Evolutionary conservation across 1,139 yeast species (phyloP).

Genomic region (Kluyveromyces sp.): DNA sequence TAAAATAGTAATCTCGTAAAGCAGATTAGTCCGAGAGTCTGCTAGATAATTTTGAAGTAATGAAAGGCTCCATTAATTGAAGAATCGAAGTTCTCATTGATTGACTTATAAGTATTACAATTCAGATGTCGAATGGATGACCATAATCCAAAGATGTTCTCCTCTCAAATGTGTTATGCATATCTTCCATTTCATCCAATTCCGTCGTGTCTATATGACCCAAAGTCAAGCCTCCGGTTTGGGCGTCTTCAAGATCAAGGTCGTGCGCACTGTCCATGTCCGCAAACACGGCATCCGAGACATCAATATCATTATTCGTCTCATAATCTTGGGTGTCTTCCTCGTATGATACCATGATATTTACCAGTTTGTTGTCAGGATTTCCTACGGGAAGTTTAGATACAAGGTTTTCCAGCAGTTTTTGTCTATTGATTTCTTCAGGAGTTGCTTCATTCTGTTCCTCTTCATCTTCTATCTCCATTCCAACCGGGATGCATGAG

Average conservation of each 20-base stretch:
- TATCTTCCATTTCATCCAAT: slow-evolving; percentile 27
- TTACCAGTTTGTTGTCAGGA: slow-evolving; percentile 23
- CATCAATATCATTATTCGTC: background rate
- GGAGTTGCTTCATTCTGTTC: slow-evolving; percentile 8
- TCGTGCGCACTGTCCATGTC: slow-evolving; percentile 9
- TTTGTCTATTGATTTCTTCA: slow-evolving; percentile 5
- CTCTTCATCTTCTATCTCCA: slow-evolving; percentile 6
- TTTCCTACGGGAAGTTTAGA: slow-evolving; percentile 24
- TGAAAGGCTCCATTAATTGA: background rate
- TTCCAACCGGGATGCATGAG: slow-evolving; percentile 13
- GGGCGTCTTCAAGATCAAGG: slow-evolving; percentile 10
- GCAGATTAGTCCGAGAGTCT: background rate
- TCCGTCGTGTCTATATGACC: slow-evolving; percentile 16
- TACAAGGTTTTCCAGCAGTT: slow-evolving; percentile 6
- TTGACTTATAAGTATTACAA: no score
- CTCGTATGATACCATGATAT: slow-evolving; percentile 27
- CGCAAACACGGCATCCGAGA: background rate
- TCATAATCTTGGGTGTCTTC: slow-evolving; percentile 6
- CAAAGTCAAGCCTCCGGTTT: slow-evolving; percentile 12
- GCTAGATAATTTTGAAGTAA: background rate
- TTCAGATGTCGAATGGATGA: background rate
- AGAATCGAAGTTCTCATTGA: no score
- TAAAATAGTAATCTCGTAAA: background rate
- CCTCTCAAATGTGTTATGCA: slow-evolving; percentile 31
- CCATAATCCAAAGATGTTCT: slow-evolving; percentile 26